Conservation (phyloP, 2,329 filamentous ascomycete species). For the Ophiosphaerella herpotricha region DNA sequence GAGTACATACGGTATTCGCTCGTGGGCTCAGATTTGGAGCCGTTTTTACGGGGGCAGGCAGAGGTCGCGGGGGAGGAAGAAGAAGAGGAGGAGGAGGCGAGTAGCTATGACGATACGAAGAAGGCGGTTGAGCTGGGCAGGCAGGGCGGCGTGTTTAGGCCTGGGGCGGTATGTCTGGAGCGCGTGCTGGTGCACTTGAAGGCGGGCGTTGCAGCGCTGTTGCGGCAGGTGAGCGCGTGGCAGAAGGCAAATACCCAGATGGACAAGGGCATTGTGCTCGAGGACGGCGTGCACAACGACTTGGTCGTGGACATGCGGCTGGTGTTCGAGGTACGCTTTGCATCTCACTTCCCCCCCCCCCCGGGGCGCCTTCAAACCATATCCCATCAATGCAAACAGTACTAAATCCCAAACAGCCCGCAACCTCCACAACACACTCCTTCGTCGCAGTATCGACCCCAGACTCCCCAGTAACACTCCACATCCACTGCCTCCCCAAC, state of each 20-base stretch:
- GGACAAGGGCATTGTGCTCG: slow-evolving; percentile 64
- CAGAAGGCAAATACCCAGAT: slow-evolving; percentile 63
- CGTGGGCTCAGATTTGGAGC: slow-evolving; percentile 65
- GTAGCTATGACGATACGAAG: slow-evolving; percentile 38
- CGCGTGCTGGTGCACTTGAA: slow-evolving; percentile 38
- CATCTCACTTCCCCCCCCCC: slow-evolving; percentile 13
- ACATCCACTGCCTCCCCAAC: slow-evolving; percentile 43
- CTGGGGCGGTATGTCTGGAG: slow-evolving; percentile 48
- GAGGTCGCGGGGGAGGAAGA: slow-evolving; percentile 35
- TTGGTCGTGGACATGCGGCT: slow-evolving; percentile 62
- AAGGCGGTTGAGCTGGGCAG: slow-evolving; percentile 44
- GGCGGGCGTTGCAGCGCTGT: slow-evolving; percentile 36
- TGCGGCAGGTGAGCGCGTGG: slow-evolving; percentile 50
- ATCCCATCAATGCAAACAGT: background rate
- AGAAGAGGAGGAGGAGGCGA: slow-evolving; percentile 2
- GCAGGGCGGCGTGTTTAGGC: slow-evolving; percentile 50
- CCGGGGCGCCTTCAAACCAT: no score
- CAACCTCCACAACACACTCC: no score
- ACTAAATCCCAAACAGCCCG: background rate
- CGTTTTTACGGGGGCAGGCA: slow-evolving; percentile 59
- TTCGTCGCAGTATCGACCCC: no score
- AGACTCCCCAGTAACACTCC: slow-evolving; percentile 6
- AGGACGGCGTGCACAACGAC: slow-evolving; percentile 44
- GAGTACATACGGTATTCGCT: slow-evolving; percentile 77
- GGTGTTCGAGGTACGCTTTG: slow-evolving; percentile 52